Evolutionary conservation across 805 yeast genomes (phyloP), one percentile per base, ranked within the genome.

Genomic region (Kodamaea kaohsiungensis): DNA sequence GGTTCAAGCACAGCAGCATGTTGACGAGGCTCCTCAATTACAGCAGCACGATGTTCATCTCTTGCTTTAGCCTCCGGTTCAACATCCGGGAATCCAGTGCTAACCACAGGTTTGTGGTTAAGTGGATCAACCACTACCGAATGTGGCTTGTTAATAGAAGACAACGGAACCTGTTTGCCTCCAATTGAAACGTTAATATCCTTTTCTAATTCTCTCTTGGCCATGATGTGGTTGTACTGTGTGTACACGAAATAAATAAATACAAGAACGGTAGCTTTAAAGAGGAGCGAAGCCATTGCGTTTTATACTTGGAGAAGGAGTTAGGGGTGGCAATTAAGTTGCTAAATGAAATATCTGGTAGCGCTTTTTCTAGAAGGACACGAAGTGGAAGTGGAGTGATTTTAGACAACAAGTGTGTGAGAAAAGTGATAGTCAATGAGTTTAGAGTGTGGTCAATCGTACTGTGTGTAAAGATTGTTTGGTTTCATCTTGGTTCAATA

Each of bases 111-210:
- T 53, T 65, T 65, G 49, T 61, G 66, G 12, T 60, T 51, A 17
- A 50, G 40, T 8, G 73, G 73, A 40, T 64, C 57, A 27, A 58
- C 50, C 15, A 55, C 54, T 15, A 65, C 75, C 33, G 65, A 49
- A 57, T 76, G 80, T 3, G 80, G 80, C 56, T 71, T 73, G 61
- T 67, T 73, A 56, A 76, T 70, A 45, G 51, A 50, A 48, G 59
- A 61, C 54, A 72, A 69, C 6, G 79, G 80, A 9, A 76, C 76
- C 52, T 60, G 61, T 53, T 64, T 65, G 46, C 77, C 77, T 17
- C 73, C 75, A 42, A 76, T 61, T 48, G 73, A 61, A 25, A 72
- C 66, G 13, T 40, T 16, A 10, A 33, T 18, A 16, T 52, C 54
- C 8, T 40, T 16, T 15, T 17, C 45, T 17, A 7, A 19, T 22